phyloP scores from a whole-genome alignment of 345 rosid species.

The Pelargonium nanum region DNA sequence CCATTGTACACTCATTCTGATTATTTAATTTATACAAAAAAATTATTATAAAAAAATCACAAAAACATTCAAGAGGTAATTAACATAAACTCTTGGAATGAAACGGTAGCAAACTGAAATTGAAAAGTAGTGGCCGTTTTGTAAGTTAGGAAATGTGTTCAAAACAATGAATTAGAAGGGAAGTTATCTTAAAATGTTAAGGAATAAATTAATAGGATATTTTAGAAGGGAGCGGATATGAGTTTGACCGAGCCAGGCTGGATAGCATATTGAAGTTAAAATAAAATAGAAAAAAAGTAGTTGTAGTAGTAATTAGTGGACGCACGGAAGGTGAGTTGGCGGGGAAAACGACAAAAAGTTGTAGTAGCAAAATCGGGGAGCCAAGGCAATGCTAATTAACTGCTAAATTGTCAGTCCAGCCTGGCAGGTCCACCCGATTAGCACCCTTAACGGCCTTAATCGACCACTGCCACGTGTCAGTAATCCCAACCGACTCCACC shows the following conservation, averaged over 20 bases:
- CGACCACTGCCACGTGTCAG: slow-evolving; percentile 26
- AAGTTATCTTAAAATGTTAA: slow-evolving; percentile 3
- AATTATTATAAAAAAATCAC: neutral
- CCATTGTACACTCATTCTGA: neutral
- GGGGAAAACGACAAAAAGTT: slow-evolving; percentile 35
- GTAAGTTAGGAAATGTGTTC: slow-evolving; percentile 15
- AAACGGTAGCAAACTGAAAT: neutral
- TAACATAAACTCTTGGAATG: neutral
- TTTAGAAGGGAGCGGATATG: slow-evolving; percentile 13
- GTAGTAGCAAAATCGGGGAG: slow-evolving; percentile 27
- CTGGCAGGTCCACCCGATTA: slow-evolving; percentile 23
- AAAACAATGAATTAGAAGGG: neutral
- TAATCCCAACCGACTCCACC: slow-evolving; percentile 26
- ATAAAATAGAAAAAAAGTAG: neutral
- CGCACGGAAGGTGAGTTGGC: slow-evolving; percentile 38
- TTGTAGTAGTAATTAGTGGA: slow-evolving; percentile 13
- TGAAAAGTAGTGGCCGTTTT: slow-evolving; percentile 12
- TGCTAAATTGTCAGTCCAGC: slow-evolving; percentile 37
- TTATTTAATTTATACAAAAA: neutral
- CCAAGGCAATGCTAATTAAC: slow-evolving; percentile 19
- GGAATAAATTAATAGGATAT: neutral
- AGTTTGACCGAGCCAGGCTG: slow-evolving; percentile 50
- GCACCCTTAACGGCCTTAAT: slow-evolving; percentile 21
- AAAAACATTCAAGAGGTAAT: neutral
- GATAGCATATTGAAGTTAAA: slow-evolving; percentile 24